Percentiles rank a stretch among this genome's conserved stretches.
phyloP scores from a whole-genome alignment of 352 stramenopile species.

The Pythium pyrilobum region DNA sequence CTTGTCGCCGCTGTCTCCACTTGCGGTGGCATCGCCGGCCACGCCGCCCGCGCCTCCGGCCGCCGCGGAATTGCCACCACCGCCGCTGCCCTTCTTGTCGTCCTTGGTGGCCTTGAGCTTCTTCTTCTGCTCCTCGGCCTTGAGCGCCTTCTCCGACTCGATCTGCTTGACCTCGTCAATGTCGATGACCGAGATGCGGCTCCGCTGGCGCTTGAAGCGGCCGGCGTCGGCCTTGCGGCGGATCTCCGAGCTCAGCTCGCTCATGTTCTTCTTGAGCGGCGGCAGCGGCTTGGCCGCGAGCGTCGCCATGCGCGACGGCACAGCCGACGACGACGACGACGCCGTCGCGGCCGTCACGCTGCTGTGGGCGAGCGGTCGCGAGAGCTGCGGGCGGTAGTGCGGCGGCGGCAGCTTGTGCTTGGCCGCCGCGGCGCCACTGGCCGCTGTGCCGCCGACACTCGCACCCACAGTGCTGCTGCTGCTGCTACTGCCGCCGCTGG shows the following conservation, averaged over 20 bases:
- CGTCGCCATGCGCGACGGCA: background rate
- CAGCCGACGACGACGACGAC: slow-evolving; percentile 5
- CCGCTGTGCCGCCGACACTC: background rate
- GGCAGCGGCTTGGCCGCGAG: slow-evolving; percentile 21
- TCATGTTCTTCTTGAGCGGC: slow-evolving; percentile 61
- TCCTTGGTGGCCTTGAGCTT: slow-evolving; percentile 45
- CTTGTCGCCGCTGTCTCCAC: background rate
- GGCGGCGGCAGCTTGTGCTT: slow-evolving; percentile 11
- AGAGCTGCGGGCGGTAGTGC: slow-evolving; percentile 33
- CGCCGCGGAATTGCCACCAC: slow-evolving; percentile 12
- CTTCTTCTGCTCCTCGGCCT: slow-evolving; percentile 73
- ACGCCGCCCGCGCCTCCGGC: slow-evolving; percentile 6
- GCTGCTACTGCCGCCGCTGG: background rate
- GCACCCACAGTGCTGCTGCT: too few species aligned
- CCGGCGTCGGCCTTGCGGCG: slow-evolving; percentile 76
- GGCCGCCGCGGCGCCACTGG: background rate
- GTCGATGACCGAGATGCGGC: slow-evolving; percentile 85
- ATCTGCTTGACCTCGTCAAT: slow-evolving; percentile 88
- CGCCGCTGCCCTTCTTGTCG: slow-evolving; percentile 17
- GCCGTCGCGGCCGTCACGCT: slow-evolving; percentile 17
- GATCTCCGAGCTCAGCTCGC: slow-evolving; percentile 71
- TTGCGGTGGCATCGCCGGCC: background rate
- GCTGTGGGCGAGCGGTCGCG: slow-evolving; percentile 25
- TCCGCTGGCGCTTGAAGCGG: slow-evolving; percentile 78
- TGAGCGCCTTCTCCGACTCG: slow-evolving; percentile 78